Percentiles rank a stretch among this genome's conserved stretches.
These are phyloP conservation scores for Alternaria hordeiaustralica DNA, from an alignment of 2,329 filamentous ascomycete species.

Conservation along the genomic window DNA sequence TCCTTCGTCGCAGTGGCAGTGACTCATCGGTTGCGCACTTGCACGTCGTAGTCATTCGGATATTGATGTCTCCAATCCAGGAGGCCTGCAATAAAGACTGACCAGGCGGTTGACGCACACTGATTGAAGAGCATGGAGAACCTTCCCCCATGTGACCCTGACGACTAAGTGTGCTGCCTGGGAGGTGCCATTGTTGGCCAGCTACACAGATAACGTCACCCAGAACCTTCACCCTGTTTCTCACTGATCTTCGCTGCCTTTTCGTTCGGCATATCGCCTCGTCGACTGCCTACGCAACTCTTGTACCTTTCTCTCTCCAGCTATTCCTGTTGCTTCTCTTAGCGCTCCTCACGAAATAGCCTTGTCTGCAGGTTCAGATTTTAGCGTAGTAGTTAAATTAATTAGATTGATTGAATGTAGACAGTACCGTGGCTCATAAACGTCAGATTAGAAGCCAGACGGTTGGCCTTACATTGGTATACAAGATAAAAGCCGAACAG, in stretches of 20 bases:
- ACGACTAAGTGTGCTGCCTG: background rate
- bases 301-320: background rate
- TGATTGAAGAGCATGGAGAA: background rate
- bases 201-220: background rate
- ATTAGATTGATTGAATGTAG: background rate
- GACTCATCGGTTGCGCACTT: background rate
- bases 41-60: background rate
- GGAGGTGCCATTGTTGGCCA: background rate
- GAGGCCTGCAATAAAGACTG: background rate
- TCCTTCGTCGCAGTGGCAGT: background rate
- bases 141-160: background rate
- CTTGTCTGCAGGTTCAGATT: background rate
- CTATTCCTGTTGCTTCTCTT: background rate
- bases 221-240: background rate
- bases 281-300: background rate
- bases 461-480: background rate
- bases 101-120: background rate
- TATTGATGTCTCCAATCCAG: background rate
- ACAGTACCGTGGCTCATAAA: background rate
- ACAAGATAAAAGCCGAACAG: background rate
- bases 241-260: background rate
- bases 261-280: background rate
- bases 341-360: background rate
- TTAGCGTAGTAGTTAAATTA: background rate
- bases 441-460: background rate